Conservation (phyloP, 352 stramenopile species). For the Globisporangium okanoganense region DNA sequence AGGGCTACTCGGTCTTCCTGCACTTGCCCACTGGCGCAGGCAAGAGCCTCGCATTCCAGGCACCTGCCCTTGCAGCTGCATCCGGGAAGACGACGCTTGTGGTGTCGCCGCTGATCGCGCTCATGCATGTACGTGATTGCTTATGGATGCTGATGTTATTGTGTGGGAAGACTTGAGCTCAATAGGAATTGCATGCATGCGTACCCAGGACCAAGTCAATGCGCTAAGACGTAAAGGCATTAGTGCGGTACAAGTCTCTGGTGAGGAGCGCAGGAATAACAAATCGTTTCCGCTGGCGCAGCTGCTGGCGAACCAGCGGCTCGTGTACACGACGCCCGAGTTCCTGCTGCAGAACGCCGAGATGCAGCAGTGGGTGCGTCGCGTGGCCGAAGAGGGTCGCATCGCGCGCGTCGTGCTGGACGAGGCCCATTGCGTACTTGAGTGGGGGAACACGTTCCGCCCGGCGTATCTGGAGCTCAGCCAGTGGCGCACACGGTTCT, state of each 20-base stretch:
- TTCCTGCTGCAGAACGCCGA: conserved; percentile 63
- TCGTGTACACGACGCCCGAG: conserved; percentile 83
- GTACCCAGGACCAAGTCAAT: conserved; percentile 62
- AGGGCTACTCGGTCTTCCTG: conserved; percentile 67
- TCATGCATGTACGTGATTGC: conserved; percentile 59
- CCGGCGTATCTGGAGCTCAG: conserved; percentile 66
- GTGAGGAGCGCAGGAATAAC: conserved; percentile 18
- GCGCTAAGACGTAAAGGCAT: conserved; percentile 56
- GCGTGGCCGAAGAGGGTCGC: conserved; percentile 16
- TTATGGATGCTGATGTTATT: neutral
- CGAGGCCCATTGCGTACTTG: conserved; percentile 74
- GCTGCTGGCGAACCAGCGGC: conserved; percentile 32
- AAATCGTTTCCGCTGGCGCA: conserved; percentile 25
- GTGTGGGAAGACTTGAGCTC: neutral
- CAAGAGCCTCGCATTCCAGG: conserved; percentile 81
- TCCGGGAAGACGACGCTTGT: conserved; percentile 48
- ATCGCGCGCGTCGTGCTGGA: conserved; percentile 68
- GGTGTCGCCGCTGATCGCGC: conserved; percentile 65
- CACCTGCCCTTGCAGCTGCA: conserved; percentile 49
- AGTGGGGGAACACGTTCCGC: conserved; percentile 78
- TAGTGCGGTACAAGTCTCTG: conserved; percentile 40
- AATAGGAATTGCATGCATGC: neutral
- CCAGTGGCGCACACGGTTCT: conserved; percentile 42
- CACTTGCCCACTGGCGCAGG: conserved; percentile 71
- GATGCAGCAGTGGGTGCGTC: conserved; percentile 44